These are phyloP conservation scores for Verticillium zaregamsianum DNA, from an alignment of 2,329 filamentous ascomycete species.

Conservation along the genomic window DNA sequence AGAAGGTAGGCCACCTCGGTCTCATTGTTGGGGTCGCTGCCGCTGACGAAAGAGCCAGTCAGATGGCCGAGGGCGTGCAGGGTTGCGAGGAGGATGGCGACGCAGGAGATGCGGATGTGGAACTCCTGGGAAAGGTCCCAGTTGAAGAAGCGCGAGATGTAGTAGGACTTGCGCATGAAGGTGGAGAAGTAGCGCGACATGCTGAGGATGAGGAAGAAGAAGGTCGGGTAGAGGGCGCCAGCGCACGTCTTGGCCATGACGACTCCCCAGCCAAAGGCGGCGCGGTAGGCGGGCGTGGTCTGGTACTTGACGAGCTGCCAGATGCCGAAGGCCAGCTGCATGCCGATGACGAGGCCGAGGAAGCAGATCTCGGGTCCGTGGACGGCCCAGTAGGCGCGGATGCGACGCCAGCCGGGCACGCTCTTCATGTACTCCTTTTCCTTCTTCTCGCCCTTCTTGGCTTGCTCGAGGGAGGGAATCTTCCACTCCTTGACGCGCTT, in stretches of 20 bases:
- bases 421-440: constrained; percentile 41
- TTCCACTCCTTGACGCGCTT: constrained; percentile 39
- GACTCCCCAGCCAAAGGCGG: constrained; percentile 51
- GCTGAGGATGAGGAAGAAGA: constrained; percentile 54
- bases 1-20: constrained; percentile 38
- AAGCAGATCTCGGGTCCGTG: constrained; percentile 49
- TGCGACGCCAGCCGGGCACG: constrained; percentile 38
- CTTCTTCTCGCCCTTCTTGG: constrained; percentile 40
- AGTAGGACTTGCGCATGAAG: constrained; percentile 44
- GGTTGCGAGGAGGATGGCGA: constrained; percentile 44
- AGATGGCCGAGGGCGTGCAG: constrained; percentile 52
- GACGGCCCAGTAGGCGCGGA: constrained; percentile 51
- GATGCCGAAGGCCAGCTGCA: constrained; percentile 46
- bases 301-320: constrained; percentile 54
- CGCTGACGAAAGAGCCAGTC: constrained; percentile 46
- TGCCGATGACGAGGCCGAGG: constrained; percentile 38
- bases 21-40: constrained; percentile 39
- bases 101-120: constrained; percentile 49
- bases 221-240: constrained; percentile 51
- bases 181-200: constrained; percentile 56
- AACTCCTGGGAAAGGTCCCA: constrained; percentile 53
- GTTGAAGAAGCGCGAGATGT: constrained; percentile 50
- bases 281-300: constrained; percentile 36
- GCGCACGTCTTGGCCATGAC: constrained; percentile 51
- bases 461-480: constrained; percentile 42